Evolutionary conservation across 2,329 filamentous ascomycete genomes (phyloP).

Genomic region (Blumeria graminis): DNA sequence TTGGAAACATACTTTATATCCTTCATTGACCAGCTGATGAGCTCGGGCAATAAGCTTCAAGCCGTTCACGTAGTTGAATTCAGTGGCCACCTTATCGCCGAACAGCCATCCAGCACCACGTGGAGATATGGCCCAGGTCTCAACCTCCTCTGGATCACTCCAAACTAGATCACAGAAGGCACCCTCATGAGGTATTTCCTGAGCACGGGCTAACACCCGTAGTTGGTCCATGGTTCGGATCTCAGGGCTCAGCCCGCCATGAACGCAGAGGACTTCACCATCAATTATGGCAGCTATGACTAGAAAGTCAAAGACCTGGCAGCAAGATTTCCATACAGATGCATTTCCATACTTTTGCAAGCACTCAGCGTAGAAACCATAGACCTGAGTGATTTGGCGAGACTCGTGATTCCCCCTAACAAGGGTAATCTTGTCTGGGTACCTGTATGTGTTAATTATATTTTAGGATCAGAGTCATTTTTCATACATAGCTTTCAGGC

Average conservation of each 20-base stretch:
- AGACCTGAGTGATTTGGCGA: constrained; percentile 54
- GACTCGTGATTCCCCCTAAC: constrained; percentile 57
- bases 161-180: constrained; percentile 57
- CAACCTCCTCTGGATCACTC: constrained; percentile 50
- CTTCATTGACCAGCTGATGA: constrained; percentile 54
- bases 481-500: constrained; percentile 43
- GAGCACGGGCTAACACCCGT: constrained; percentile 45
- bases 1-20: constrained; percentile 32
- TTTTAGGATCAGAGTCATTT: background rate
- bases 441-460: constrained; percentile 20
- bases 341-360: constrained; percentile 56
- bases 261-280: constrained; percentile 49
- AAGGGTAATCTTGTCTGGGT: constrained; percentile 46
- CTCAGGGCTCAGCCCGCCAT: constrained; percentile 47
- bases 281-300: constrained; percentile 51
- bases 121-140: constrained; percentile 45
- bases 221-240: constrained; percentile 56
- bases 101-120: constrained; percentile 33
- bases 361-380: constrained; percentile 59
- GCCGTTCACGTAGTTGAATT: constrained; percentile 58
- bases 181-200: constrained; percentile 55
- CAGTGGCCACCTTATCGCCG: constrained; percentile 42
- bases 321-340: constrained; percentile 58
- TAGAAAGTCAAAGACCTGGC: constrained; percentile 56
- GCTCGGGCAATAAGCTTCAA: constrained; percentile 47